Conservation (phyloP, 768 basidiomycete genomes). For the Leccinum rimulosum region DNA sequence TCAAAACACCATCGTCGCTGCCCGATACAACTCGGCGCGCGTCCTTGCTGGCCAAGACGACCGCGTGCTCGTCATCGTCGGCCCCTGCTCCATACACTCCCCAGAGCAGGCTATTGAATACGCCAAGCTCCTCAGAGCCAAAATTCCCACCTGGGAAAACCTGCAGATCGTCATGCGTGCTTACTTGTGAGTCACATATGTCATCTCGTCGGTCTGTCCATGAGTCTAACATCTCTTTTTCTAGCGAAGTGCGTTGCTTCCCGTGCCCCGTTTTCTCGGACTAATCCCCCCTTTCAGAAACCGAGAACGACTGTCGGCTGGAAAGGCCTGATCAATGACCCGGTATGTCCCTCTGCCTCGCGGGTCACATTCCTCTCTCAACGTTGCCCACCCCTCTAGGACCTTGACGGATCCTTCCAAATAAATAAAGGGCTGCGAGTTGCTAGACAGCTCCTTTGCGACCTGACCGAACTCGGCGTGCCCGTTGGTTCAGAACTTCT, state of each 20-base stretch:
- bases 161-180: conserved; percentile 93
- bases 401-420: conserved; percentile 89
- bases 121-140: conserved; percentile 66
- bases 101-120: conserved; percentile 83
- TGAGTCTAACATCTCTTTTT: conserved; percentile 33
- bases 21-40: conserved; percentile 75
- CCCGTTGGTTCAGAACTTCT: conserved; percentile 95
- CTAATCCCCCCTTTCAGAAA: conserved; percentile 55
- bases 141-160: conserved; percentile 66
- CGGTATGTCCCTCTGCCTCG: conserved; percentile 32
- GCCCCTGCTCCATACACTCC: conserved; percentile 95
- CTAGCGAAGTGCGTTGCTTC: conserved; percentile 37
- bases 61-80: conserved; percentile 86
- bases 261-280: not conserved
- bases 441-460: conserved; percentile 85
- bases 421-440: conserved; percentile 96
- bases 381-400: conserved; percentile 26
- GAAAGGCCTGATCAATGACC: conserved; percentile 96
- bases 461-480: conserved; percentile 84
- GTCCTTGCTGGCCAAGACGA: conserved; percentile 84
- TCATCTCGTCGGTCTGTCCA: not conserved
- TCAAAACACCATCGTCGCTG: conserved; percentile 71
- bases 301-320: conserved; percentile 96
- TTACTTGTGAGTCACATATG: conserved; percentile 76
- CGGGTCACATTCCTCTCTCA: not conserved